Evolutionary conservation across 2,329 filamentous ascomycete species (phyloP), one percentile per base, ranked within the genome.

Genomic region (Leptographium lundbergii): DNA sequence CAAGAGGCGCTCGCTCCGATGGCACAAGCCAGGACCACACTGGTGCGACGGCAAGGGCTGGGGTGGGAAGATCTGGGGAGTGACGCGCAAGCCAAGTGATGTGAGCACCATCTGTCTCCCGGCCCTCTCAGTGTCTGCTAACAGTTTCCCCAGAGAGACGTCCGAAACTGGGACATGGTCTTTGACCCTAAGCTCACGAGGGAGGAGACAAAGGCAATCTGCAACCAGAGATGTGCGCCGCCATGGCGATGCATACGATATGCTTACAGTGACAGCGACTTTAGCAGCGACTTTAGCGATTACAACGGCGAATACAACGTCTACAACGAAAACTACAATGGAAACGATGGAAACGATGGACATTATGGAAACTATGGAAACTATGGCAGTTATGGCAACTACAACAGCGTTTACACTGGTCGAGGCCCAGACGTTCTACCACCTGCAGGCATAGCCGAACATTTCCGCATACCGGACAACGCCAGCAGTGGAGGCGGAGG

Each of bases 1-100:
- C 50, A 22, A 29, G 32, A 2, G 9, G 19, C 47, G 39, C 24
- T 25, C 61, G 4, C 57, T 63, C 13, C 3, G 51, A 34, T 47
- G 58, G 19, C 19, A 29, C 14, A 54, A 42, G 10, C 9, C 62
- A 6, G 53, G 24, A 11, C 57, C 63, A 14, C 63, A 64, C 52
- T 64, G 63, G 63, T 62, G 61, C 32, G 63, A 63, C 36, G 63
- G 63, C 47, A 50, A 56, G 48, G 57, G 47, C 24, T 64, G 63
- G 63, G 63, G 62, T 45, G 62, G 61, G 56, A 61, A 61, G 22
- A 36, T 64, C 42, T 59, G 57, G 59, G 63, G 63, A 1, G 2
- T 64, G 0, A 47, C 47, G n/a, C 57, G 63, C 1, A 34, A 47
- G 4, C 57, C 57, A 1, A 60, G 62, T 2, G 60, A 60, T 53